Conservation (phyloP, 495 filamentous ascomycete genomes). For the Tricharina praecox region DNA sequence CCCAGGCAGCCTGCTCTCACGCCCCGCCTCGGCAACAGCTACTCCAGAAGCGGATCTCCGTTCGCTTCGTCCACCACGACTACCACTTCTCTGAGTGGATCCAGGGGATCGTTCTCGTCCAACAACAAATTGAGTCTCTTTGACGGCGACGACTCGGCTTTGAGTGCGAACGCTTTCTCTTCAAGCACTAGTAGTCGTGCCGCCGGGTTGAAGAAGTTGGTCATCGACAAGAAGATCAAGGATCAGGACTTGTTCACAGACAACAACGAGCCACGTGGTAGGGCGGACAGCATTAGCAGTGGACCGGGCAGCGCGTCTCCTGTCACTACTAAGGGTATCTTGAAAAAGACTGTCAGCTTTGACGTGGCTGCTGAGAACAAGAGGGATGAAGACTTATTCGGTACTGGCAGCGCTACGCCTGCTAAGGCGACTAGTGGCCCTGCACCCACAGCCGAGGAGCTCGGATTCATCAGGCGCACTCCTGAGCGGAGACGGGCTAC, state of each 20-base stretch:
- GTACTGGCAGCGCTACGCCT: constrained; percentile 31
- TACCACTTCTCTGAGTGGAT: constrained; percentile 11
- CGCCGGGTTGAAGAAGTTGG: constrained; percentile 67
- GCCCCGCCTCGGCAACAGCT: constrained; percentile 45
- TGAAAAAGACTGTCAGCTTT: constrained; percentile 82
- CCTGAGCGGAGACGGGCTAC: constrained; percentile 23
- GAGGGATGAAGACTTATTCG: constrained; percentile 29
- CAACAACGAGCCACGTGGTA: constrained; percentile 36
- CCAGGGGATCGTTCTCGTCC: constrained; percentile 31
- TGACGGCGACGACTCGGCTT: constrained; percentile 58
- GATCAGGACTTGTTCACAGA: constrained; percentile 32
- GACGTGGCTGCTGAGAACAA: constrained; percentile 41
- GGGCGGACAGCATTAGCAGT: constrained; percentile 29
- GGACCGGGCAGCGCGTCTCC: constrained; percentile 15
- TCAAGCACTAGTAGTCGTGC: constrained; percentile 42
- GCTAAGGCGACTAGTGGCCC: constrained; percentile 33
- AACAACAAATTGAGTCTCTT: constrained; percentile 51
- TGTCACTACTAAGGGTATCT: constrained; percentile 36
- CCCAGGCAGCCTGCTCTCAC: constrained; percentile 64
- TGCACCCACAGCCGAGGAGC: constrained; percentile 45
- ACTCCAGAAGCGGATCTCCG: constrained; percentile 25
- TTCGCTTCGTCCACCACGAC: constrained; percentile 20
- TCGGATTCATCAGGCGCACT: constrained; percentile 45
- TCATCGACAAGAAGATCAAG: constrained; percentile 70
- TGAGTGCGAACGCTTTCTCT: constrained; percentile 73